Base-by-base conservation (phyloP, 331 rosid species). In the Cydonia oblonga region DNA sequence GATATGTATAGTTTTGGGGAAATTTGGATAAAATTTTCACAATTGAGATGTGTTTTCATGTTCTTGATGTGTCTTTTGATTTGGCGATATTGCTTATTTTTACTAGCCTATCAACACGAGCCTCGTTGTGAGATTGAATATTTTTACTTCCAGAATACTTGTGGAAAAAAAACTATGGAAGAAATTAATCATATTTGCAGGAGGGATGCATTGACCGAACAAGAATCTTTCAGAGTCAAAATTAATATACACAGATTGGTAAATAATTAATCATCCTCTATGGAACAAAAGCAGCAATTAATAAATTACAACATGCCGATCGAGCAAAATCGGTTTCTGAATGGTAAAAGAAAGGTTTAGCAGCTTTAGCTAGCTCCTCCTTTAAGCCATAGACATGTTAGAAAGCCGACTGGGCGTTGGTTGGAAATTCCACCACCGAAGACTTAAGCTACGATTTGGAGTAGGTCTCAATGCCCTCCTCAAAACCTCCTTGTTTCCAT, bases 331-430 rank as follows among this genome's bases (percentile, higher is more conserved):
- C 2, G 20, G 53, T 46, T 46, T n/a, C n/a, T 46, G n/a, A 46
- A 46, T 46, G 5, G 53, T 46, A 23, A 3, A 14, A 25, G 3
- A 29, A 69, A 53, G 22, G 12, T 16, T 49, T 49, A 22, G 52
- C 64, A 53, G 22, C 7, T 16, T 49, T 49, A 22, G 52, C 64
- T 16, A 54, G 35, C 53, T 33, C 8, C 20, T 56, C 8, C 29
- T 77, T 72, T 74, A 87, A 82, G 90, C 90, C 90, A 74, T 56
- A 11, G 97, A 87, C 98, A 93, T 90, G 74, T 68, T 87, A 49
- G 96, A 91, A 30, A 93, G 97, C 49, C 97, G 84, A 74, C 98
- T 93, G 1, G 97, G 98, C 26, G 86, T 86, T 10, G 98, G 91
- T 61, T 86, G 86, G 77, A 91, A 93, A 84, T 91, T 91, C 82